phyloP scores from a whole-genome alignment of 768 basidiomycete genomes.

The Hygrocybe punicea region DNA sequence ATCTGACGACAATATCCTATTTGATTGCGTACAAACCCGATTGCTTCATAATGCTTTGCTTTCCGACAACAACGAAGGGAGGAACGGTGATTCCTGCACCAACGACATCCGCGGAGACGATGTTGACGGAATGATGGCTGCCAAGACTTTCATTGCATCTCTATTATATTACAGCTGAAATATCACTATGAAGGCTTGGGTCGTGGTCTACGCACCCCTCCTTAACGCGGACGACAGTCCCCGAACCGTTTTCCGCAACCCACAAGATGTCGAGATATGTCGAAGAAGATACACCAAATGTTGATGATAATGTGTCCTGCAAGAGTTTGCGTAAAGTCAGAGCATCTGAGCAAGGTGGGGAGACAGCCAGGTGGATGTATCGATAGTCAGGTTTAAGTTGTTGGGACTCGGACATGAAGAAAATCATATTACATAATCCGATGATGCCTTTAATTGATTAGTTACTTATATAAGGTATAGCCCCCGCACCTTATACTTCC shows the following conservation, averaged over 20 bases:
- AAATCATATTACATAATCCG: neutral
- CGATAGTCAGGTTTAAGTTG: conserved; percentile 28
- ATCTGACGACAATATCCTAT: neutral
- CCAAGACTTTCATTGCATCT: conserved; percentile 35
- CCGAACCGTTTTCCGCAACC: conserved; percentile 40
- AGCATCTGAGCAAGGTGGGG: conserved; percentile 39
- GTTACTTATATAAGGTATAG: too few relatives aligned
- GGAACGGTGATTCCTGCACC: conserved; percentile 40
- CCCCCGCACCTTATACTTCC: too few relatives aligned
- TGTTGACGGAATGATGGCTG: conserved; percentile 32
- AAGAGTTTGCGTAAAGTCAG: conserved; percentile 52
- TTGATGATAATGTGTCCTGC: conserved; percentile 51
- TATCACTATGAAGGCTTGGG: neutral
- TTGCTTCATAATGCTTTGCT: neutral
- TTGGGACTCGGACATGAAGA: neutral
- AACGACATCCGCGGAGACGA: conserved; percentile 34
- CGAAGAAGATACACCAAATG: conserved; percentile 53
- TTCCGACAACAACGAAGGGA: conserved; percentile 37
- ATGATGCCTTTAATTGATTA: neutral
- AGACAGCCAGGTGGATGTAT: conserved; percentile 46
- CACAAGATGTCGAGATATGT: conserved; percentile 60
- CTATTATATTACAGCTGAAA: conserved; percentile 14
- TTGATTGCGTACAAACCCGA: neutral
- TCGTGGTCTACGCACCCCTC: conserved; percentile 33
- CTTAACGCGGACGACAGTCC: conserved; percentile 42